Base-by-base conservation (phyloP, 257 asterid genomes). In the Ballota nigra region DNA sequence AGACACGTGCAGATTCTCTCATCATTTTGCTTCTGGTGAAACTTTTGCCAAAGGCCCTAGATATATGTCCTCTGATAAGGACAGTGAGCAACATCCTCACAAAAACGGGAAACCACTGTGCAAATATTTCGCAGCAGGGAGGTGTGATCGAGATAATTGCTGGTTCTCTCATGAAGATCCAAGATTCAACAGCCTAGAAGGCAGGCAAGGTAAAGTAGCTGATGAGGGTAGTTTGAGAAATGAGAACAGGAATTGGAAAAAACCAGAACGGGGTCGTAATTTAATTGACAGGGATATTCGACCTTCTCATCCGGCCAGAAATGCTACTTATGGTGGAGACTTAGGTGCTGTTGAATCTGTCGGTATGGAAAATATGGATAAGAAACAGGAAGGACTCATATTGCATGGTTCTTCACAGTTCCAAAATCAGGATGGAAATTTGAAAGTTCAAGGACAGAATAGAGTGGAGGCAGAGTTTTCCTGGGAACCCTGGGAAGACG, bases 41-140 rank as follows among this genome's bases (percentile, higher is more conserved):
- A 72, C 66, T 72, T 74, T 52, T 76, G 85, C 75, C 45, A 80
- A 72, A 75, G 80, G 84, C 24, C 59, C 68, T 68, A 78, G 84
- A 72, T 66, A 73, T 68, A 38, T 78, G 28, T 81, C 89, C 71
- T 71, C 71, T 28, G 84, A 70, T 40, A 81, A 73, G 71, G 91
- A 84, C 58, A 72, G 34, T 67, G 84, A 79, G 76, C 81, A 70
- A 31, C 83, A 69, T 24, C 59, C 79, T 15, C 69, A 57, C 68
- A 83, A 71, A 80, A 62, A 71, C 15, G 83, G 81, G 76, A 88
- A 68, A 74, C 75, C 81, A 4, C 19, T 81, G 23, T 92, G 98
- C 89, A 90, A 85, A 82, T 92, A 71, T 77, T 92, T 90, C 74
- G 86, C 84, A 8, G 95, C 87, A 3, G 98, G 97, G 28, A 88